Base-by-base conservation (phyloP, 2,329 filamentous ascomycete genomes). In the Venturia pyrina region DNA sequence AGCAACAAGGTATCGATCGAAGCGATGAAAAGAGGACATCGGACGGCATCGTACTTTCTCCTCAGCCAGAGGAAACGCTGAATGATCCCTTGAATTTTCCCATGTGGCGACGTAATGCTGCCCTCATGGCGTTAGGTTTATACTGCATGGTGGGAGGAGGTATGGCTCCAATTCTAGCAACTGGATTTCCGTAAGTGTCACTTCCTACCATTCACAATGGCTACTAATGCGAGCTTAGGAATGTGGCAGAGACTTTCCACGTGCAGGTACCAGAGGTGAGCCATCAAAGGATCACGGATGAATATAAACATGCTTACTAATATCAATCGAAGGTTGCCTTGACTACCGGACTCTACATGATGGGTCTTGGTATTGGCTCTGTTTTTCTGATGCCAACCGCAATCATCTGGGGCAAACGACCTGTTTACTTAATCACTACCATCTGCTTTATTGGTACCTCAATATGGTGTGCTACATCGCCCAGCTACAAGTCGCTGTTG, bases 81-180 rank as follows among this genome's bases (percentile, higher is more conserved):
- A 97, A 98, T 69, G 93, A 98, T 71, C 93, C 93, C 1, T 79
- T 98, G 66, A 98, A 98, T 74, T 98, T 93, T 93, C 87, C 90
- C 0, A 78, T 82, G 7, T 91, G 90, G 87, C 85, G 91, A 50
- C 83, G 93, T 75, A 91, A 98, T 75, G 76, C 82, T 28, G 91
- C 93, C 0, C 78, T 98, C 68, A 71, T 96, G 0, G 93, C 89
- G 0, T 80, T 98, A 3, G 93, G 93, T 1, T 88, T 96, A 72
- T 96, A 96, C 76, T 96, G 92, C 76, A 90, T 96, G 86, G 78
- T 97, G 21, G 93, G 93, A 65, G 93, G 93, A 50, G 93, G 93
- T 56, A 95, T 96, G 80, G 96, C 93, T 0, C 90, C 93, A 0
- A 81, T 97, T 40, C 82, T 98, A 21, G 93, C 93, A 0, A 93